Conservation (phyloP, 805 yeast species). For the Candida odintsovae region DNA sequence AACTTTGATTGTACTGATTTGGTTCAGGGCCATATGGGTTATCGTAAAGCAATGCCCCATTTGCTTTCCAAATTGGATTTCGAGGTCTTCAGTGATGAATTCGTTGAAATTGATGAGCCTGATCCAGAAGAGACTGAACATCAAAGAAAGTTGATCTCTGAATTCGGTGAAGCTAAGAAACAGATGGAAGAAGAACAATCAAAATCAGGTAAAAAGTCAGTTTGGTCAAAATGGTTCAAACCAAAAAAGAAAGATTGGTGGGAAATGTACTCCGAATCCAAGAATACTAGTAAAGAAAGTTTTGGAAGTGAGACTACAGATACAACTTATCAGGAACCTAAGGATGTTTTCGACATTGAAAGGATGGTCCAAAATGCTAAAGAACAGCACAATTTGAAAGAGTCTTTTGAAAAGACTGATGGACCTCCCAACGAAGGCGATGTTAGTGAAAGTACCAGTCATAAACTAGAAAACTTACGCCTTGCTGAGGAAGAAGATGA, state of each 20-base stretch:
- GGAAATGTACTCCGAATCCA: slow-evolving; percentile 31
- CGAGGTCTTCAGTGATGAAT: slow-evolving; percentile 84
- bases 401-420: neutral
- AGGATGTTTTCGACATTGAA: slow-evolving; percentile 17
- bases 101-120: slow-evolving; percentile 93
- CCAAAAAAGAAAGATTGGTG: slow-evolving; percentile 54
- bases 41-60: slow-evolving; percentile 88
- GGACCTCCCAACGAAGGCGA: neutral
- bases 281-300: slow-evolving; percentile 13
- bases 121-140: slow-evolving; percentile 83
- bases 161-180: slow-evolving; percentile 80
- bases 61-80: slow-evolving; percentile 64
- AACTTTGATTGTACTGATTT: slow-evolving; percentile 81
- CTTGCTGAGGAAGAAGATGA: slow-evolving; percentile 5
- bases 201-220: slow-evolving; percentile 22
- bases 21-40: slow-evolving; percentile 97
- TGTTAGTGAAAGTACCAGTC: neutral
- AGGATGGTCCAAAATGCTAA: slow-evolving; percentile 13
- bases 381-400: neutral
- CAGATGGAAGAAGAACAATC: slow-evolving; percentile 44
- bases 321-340: slow-evolving; percentile 3
- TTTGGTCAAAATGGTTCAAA: slow-evolving; percentile 41
- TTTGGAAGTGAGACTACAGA: neutral
- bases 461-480: neutral
- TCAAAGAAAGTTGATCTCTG: slow-evolving; percentile 74